Evolutionary conservation across 1,284 basidiomycete species (phyloP).

Genomic region (Filobasidium uniguttulatum): DNA sequence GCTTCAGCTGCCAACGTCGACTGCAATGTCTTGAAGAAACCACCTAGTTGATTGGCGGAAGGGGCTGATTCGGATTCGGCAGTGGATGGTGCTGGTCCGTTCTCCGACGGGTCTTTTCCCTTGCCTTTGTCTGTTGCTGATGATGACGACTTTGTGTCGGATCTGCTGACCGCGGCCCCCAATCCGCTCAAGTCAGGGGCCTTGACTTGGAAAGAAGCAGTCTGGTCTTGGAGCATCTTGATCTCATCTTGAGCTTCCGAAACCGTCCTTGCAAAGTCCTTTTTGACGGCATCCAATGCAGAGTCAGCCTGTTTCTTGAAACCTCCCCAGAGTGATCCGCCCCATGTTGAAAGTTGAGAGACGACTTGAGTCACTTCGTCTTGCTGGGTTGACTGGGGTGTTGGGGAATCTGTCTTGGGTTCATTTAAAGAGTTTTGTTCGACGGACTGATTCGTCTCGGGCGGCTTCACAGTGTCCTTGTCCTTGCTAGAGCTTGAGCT

Average conservation of each 20-base stretch:
- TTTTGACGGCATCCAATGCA: slow-evolving; percentile 56
- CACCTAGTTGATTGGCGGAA: slow-evolving; percentile 6
- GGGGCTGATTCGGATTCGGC: too few species aligned
- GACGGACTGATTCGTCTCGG: not conserved
- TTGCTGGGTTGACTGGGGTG: slow-evolving; percentile 36
- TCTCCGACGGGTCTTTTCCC: slow-evolving; percentile 21
- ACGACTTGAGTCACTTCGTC: slow-evolving; percentile 77
- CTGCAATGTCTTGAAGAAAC: slow-evolving; percentile 11
- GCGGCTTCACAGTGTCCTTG: not conserved
- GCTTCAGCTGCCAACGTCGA: slow-evolving; percentile 8
- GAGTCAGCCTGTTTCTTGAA: slow-evolving; percentile 74
- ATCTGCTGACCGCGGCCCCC: not conserved
- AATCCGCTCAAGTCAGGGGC: slow-evolving; percentile 15
- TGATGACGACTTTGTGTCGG: slow-evolving; percentile 9
- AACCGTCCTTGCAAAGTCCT: slow-evolving; percentile 63
- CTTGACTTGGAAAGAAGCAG: slow-evolving; percentile 31
- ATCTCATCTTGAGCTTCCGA: slow-evolving; percentile 69
- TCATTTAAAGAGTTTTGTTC: not conserved
- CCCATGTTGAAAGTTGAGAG: slow-evolving; percentile 49
- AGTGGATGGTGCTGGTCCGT: not conserved
- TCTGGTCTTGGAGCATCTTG: slow-evolving; percentile 35
- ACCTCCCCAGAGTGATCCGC: slow-evolving; percentile 65
- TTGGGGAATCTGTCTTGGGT: not conserved
- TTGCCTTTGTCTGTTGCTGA: slow-evolving; percentile 19
- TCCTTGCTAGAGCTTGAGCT: not conserved